These are phyloP conservation scores for Pseudognaphalium luteoalbum DNA, from an alignment of 129 eudicot species.

Conservation along the genomic window DNA sequence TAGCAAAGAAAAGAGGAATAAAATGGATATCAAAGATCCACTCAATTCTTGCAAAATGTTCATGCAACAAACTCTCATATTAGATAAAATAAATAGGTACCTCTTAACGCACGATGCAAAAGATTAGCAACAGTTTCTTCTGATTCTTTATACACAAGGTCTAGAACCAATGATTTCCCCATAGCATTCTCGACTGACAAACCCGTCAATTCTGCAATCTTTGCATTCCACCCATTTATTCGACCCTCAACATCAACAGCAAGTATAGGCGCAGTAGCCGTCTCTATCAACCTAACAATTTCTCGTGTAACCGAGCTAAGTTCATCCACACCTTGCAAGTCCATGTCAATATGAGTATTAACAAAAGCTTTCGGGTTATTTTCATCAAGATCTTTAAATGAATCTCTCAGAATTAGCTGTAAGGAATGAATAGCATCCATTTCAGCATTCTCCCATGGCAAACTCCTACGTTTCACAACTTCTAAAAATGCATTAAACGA, in stretches of 20 bases:
- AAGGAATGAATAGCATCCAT: conserved; percentile 95
- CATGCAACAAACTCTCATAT: neutral
- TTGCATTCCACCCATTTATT: conserved; percentile 92
- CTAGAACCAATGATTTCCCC: conserved; percentile 75
- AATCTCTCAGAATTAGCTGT: conserved; percentile 79
- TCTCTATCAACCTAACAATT: conserved; percentile 87
- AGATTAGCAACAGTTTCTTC: conserved; percentile 63
- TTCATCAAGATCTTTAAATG: conserved; percentile 50
- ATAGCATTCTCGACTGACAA: conserved; percentile 73
- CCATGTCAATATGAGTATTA: conserved; percentile 33
- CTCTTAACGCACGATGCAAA: conserved; percentile 71
- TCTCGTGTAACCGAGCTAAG: conserved; percentile 79
- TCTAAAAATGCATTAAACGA: conserved; percentile 89
- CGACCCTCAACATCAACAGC: conserved; percentile 75
- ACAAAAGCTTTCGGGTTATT: conserved; percentile 58
- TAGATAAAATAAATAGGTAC: conserved; percentile 33
- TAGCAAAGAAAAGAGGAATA: neutral
- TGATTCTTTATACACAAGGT: conserved; percentile 75
- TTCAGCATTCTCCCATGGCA: conserved; percentile 87
- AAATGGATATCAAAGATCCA: neutral
- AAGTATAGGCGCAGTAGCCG: conserved; percentile 92
- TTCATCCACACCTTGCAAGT: conserved; percentile 62
- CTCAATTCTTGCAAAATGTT: neutral
- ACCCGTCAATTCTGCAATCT: conserved; percentile 80
- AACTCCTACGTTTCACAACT: conserved; percentile 77